phyloP scores from a whole-genome alignment of 257 asterid genomes.

The Scutellaria barbata region DNA sequence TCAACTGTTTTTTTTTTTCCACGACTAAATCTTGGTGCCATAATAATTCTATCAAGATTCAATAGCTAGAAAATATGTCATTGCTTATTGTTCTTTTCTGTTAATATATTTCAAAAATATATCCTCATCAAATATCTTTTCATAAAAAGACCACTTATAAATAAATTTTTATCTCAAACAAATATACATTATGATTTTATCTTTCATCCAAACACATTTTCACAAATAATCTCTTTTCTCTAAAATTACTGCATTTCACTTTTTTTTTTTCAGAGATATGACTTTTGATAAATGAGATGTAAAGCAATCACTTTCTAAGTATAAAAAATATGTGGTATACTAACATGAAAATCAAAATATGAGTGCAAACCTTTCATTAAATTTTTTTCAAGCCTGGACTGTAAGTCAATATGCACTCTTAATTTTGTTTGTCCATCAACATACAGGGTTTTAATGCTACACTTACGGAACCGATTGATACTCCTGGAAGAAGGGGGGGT shows the following conservation, averaged over 20 bases:
- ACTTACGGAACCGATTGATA: constrained; percentile 78
- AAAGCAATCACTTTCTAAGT: neutral
- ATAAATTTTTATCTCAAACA: no score
- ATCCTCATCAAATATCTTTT: no score
- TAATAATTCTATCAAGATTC: neutral
- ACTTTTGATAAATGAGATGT: neutral
- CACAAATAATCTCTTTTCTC: no score
- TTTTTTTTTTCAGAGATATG: no score
- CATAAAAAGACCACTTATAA: no score
- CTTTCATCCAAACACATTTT: no score
- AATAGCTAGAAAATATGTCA: neutral
- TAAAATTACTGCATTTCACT: no score
- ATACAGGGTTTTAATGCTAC: constrained; percentile 88
- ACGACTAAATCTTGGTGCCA: neutral
- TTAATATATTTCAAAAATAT: neutral
- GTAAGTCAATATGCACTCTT: neutral
- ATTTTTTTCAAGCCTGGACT: neutral
- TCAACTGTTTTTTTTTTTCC: neutral
- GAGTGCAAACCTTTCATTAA: neutral
- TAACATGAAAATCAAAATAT: constrained; percentile 4
- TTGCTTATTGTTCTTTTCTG: neutral
- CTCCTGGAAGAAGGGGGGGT: constrained; percentile 89
- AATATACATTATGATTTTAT: no score
- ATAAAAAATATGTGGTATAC: neutral
- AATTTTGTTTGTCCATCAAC: constrained; percentile 31